These are phyloP conservation scores for Pilaira anomala DNA, from an alignment of 192 early-diverging fungal genomes.

Conservation along the genomic window DNA sequence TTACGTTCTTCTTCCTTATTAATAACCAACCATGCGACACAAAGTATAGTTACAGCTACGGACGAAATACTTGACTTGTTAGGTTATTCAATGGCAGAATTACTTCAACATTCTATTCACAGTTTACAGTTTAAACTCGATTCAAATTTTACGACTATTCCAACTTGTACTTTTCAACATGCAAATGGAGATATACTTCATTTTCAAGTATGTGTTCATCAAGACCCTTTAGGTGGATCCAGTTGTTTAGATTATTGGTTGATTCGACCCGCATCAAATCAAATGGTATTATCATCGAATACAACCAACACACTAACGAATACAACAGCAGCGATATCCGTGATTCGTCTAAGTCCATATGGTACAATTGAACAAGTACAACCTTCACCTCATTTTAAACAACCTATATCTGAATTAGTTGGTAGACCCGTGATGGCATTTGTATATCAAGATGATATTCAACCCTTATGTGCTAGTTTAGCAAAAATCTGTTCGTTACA, in stretches of 20 bases:
- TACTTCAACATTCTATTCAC: slow-evolving; percentile 12
- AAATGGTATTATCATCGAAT: not conserved
- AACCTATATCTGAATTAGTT: slow-evolving; percentile 2
- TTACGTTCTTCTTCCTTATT: slow-evolving; percentile 14
- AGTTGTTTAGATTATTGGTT: slow-evolving; percentile 19
- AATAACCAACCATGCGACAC: slow-evolving; percentile 5
- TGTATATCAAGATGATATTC: slow-evolving; percentile 15
- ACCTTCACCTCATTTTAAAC: slow-evolving; percentile 9
- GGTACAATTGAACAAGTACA: slow-evolving; percentile 23
- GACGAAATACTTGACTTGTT: slow-evolving; percentile 16
- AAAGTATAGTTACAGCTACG: slow-evolving; percentile 18
- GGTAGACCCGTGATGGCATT: slow-evolving; percentile 16
- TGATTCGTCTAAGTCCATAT: slow-evolving; percentile 19
- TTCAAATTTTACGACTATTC: slow-evolving; percentile 9
- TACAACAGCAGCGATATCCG: not conserved
- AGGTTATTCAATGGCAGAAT: slow-evolving; percentile 2
- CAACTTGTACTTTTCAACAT: slow-evolving; percentile 1
- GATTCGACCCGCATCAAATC: not conserved
- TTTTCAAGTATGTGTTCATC: slow-evolving; percentile 18
- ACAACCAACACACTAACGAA: not conserved
- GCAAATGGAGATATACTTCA: not conserved
- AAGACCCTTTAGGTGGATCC: slow-evolving; percentile 14
- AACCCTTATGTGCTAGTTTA: not conserved
- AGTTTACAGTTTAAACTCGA: not conserved
- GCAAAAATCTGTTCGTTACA: slow-evolving; percentile 3